Evolutionary conservation across 495 filamentous ascomycete species (phyloP).

Genomic region (Penicillium longicatenatum): DNA sequence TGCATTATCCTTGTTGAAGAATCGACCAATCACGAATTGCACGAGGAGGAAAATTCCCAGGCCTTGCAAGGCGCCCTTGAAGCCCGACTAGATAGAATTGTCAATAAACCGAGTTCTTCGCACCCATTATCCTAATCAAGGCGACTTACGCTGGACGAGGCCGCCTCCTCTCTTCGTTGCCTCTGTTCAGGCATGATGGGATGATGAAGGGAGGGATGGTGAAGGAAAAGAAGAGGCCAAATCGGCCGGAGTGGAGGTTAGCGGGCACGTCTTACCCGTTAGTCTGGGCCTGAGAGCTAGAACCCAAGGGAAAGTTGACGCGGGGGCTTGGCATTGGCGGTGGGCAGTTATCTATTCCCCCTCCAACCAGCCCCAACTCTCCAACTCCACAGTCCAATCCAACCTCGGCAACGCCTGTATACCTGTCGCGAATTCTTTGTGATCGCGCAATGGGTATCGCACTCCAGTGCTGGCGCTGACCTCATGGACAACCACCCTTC

Average conservation of each 20-base stretch:
- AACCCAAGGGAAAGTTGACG: constrained; percentile 19
- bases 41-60: constrained; percentile 69
- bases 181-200: constrained; percentile 48
- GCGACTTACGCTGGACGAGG: constrained; percentile 37
- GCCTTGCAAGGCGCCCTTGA: constrained; percentile 62
- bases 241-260: constrained; percentile 14
- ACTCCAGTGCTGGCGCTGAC: constrained; percentile 26
- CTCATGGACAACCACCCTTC: constrained; percentile 44
- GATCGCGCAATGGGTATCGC: constrained; percentile 38
- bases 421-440: constrained; percentile 9
- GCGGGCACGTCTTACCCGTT: constrained; percentile 6
- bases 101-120: constrained; percentile 20
- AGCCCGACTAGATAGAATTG: constrained; percentile 44
- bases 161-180: constrained; percentile 42
- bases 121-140: not conserved
- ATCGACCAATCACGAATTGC: constrained; percentile 63
- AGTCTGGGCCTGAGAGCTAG: constrained; percentile 8
- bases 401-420: not conserved
- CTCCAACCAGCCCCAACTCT: constrained; percentile 7
- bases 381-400: constrained; percentile 12
- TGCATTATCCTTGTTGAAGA: constrained; percentile 52
- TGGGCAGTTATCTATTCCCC: not conserved
- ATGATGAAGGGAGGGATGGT: constrained; percentile 13
- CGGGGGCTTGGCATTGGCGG: constrained; percentile 23
- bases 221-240: constrained; percentile 33